Evolutionary conservation across 495 filamentous ascomycete species (phyloP), one percentile per base, ranked within the genome.

Genomic region (Xylaria palmicola): DNA sequence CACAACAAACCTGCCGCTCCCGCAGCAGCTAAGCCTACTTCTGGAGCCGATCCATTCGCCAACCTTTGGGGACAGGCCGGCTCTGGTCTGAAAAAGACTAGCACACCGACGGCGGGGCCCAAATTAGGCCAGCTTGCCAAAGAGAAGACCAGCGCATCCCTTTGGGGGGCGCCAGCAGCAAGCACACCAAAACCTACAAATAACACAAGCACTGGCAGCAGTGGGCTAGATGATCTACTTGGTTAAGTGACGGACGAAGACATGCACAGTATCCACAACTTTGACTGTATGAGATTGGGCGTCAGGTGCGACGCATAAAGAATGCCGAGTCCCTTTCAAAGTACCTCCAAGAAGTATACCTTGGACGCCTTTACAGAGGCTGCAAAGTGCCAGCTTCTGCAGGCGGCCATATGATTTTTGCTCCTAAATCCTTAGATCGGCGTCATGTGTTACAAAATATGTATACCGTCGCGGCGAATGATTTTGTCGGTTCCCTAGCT

Each of bases 41-140:
- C 66, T 17, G 85, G 87, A 3, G 85, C 85, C 19, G 94, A 98
- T 73, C 92, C 90, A 0, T 98, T 98, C 56, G 91, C 90, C 9
- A 88, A 87, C 7, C 81, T 98, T 22, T 96, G 94, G 87, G 87
- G 83, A 27, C 81, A 88, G 49, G 88, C 90, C 27, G 90, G 88
- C 49, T 84, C 81, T 12, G 90, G 91, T 37, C 79, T 93, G 49
- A 90, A 92, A 77, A 98, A 97, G 76, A 77, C 82, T 24, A 79
- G 75, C 40, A 84, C 86, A 3, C 76, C 79, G 12, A 77, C 77
- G 4, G 73, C 83, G 1, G 85, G 81, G 59, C 90, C 89, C 62
- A 89, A 91, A 7, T 85, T 98, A 63, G 92, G 91, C 20, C 90
- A 93, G 70, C 89, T 98, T 78, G 93, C 92, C 43, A 96, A 96